A percentile compares a stretch with the other conserved stretches of the same genome.
Evolutionary conservation across 345 rosid genomes (phyloP).

Genomic region (Eucalyptus microcorys): DNA sequence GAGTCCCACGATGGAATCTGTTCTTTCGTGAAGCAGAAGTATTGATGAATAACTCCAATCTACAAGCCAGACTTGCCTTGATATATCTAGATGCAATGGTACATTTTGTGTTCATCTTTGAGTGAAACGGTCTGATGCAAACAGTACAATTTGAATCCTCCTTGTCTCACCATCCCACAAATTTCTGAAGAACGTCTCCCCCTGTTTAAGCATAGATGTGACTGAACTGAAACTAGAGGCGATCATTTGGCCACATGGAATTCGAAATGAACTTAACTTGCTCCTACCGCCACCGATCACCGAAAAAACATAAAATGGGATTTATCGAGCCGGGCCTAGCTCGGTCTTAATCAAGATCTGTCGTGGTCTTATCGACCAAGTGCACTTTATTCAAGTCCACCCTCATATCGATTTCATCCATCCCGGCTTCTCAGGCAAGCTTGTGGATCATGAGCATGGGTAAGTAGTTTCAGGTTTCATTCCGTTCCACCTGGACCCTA

Average conservation of each 20-base stretch:
- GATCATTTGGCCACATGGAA: background rate
- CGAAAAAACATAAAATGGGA: background rate
- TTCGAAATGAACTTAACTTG: background rate
- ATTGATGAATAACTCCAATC: background rate
- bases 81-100: background rate
- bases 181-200: background rate
- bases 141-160: background rate
- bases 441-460: background rate
- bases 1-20: slow-evolving; percentile 1
- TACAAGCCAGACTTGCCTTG: background rate
- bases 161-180: background rate
- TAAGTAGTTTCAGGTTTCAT: background rate
- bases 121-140: background rate
- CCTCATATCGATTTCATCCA: background rate
- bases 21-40: background rate
- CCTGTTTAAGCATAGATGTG: background rate
- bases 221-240: background rate
- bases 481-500: no score
- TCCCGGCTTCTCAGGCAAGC: background rate
- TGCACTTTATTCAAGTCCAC: background rate
- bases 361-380: background rate
- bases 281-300: background rate
- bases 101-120: background rate
- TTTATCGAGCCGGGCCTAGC: background rate
- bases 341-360: background rate